These are phyloP conservation scores for Thalassiosira livingstoniorum DNA, from an alignment of 352 stramenopile genomes.

Conservation along the genomic window DNA sequence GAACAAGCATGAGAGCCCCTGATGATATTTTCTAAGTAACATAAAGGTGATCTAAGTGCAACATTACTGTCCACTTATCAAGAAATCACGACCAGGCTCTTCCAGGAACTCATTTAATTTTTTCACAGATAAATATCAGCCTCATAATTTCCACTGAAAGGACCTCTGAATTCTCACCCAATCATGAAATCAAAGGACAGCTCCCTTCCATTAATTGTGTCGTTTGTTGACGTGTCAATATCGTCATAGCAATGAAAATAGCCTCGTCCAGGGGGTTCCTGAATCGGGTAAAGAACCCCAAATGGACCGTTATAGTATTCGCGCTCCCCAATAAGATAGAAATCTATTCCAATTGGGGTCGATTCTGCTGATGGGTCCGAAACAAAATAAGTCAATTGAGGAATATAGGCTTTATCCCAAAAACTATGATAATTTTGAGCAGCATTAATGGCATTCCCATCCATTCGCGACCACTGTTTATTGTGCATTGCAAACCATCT, in stretches of 20 bases:
- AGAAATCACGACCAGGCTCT: no score
- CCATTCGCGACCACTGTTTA: neutral
- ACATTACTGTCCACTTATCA: no score
- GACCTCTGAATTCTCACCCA: no score
- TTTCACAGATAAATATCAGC: no score
- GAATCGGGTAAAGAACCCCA: neutral
- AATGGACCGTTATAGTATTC: neutral
- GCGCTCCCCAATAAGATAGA: neutral
- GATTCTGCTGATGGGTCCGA: neutral
- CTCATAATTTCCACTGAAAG: no score
- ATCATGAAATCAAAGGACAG: neutral
- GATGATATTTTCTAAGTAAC: no score
- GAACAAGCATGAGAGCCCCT: no score
- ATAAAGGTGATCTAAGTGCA: no score
- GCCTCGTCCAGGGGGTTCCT: neutral
- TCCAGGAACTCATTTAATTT: no score
- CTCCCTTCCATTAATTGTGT: no score
- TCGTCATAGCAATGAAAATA: neutral
- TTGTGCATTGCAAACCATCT: neutral
- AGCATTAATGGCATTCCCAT: neutral
- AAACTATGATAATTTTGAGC: neutral
- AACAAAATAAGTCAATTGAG: neutral
- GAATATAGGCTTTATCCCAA: slow-evolving; percentile 3
- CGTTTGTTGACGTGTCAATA: no score
- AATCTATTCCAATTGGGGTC: neutral